phyloP scores from a whole-genome alignment of 257 asterid genomes.

The Ballota nigra region DNA sequence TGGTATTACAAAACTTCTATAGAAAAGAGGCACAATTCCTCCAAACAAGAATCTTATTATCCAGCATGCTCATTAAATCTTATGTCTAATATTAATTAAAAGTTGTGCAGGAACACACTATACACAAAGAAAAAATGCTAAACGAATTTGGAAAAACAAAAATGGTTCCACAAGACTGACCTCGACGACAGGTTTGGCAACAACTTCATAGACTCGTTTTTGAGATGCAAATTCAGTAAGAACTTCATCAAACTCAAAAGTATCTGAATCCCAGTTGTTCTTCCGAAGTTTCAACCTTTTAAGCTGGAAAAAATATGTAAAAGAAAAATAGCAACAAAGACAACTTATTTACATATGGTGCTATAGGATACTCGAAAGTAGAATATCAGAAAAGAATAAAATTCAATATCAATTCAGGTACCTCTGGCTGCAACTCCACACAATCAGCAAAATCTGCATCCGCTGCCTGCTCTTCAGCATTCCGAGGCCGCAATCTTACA shows the following conservation, averaged over 20 bases:
- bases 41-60: background rate
- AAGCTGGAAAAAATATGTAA: constrained; percentile 57
- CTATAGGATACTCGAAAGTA: constrained; percentile 4
- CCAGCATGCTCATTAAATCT: background rate
- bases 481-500: constrained; percentile 90
- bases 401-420: constrained; percentile 20
- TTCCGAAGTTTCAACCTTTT: constrained; percentile 93
- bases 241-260: constrained; percentile 94
- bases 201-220: constrained; percentile 97
- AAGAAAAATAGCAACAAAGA: constrained; percentile 19
- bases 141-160: background rate
- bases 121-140: constrained; percentile 5
- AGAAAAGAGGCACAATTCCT: background rate
- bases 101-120: background rate
- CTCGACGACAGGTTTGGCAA: constrained; percentile 99
- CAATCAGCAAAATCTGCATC: constrained; percentile 99
- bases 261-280: constrained; percentile 99
- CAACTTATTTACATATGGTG: constrained; percentile 7
- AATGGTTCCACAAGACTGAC: constrained; percentile 39
- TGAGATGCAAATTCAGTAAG: constrained; percentile 95
- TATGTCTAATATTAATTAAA: background rate
- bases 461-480: constrained; percentile 85
- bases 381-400: constrained; percentile 14
- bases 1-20: background rate
- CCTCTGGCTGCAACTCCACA: constrained; percentile 98